Base-by-base conservation (phyloP, 2,329 filamentous ascomycete genomes). In the Aspergillus spinulosporus region DNA sequence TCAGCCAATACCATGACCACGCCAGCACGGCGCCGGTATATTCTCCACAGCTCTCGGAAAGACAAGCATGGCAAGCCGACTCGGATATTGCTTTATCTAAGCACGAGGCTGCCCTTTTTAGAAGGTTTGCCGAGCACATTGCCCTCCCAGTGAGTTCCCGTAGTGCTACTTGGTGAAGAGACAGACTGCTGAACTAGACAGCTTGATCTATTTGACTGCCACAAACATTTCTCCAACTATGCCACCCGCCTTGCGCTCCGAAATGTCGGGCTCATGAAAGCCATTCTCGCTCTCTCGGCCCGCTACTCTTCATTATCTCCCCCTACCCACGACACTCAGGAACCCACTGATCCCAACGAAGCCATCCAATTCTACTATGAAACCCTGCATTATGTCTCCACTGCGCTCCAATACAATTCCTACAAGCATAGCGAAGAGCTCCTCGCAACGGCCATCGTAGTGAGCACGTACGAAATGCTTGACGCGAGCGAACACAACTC, bases 391-490 rank as follows among this genome's bases (percentile, higher is more conserved):
- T 87, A 86, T 59, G 72, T 87, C 0, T 82, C 84, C 49, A 79
- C 80, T 32, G 83, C 84, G 0, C 79, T 87, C 67, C 76, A 80
- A 5, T 84, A 84, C 61, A 74, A 79, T 1, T 80, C 78, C 0
- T 87, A 87, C 64, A 81, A 80, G 3, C 79, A 77, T 47, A 84
- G 81, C 29, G 75, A 76, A 8, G 84, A 87, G 63, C 72, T 88
- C 0, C 75, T 86, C 29, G 80, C 82, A 0, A 87, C 84, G 0
- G 80, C 83, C 0, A 71, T 87, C 0, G 75, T 86, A 12, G 82
- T 87, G 28, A 85, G 82, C n/a, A 83, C 82, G 0, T 87, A 87
- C 60, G 84, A 87, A 68, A 87, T 87, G 84, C 78, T 86, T 15
- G 82, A 84, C 51, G 81, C 44, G 4, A 46, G 44, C 44, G 44